These are phyloP conservation scores for Caloboletus firmus DNA, from an alignment of 1,284 basidiomycete species.

Conservation along the genomic window DNA sequence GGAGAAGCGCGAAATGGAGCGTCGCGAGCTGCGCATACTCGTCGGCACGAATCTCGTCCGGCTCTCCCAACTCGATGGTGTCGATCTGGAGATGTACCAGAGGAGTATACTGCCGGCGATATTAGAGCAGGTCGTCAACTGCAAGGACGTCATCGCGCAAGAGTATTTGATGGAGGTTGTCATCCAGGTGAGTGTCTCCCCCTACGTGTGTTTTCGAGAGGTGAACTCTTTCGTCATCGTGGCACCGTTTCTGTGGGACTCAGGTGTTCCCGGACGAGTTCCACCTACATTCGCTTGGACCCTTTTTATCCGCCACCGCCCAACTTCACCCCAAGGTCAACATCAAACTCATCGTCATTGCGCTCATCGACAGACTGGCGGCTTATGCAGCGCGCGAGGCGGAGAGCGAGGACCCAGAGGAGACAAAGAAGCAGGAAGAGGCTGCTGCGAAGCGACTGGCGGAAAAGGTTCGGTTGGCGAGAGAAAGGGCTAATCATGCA, in stretches of 20 bases:
- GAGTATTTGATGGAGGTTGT: slow-evolving; percentile 99
- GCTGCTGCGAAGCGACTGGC: slow-evolving; percentile 83
- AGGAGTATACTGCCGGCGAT: slow-evolving; percentile 83
- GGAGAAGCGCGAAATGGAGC: slow-evolving; percentile 93
- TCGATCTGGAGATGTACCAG: slow-evolving; percentile 89
- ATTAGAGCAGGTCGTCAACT: slow-evolving; percentile 93
- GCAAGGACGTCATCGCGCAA: slow-evolving; percentile 96
- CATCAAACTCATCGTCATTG: slow-evolving; percentile 95
- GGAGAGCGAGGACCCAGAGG: slow-evolving; percentile 90
- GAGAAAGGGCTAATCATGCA: slow-evolving; percentile 51
- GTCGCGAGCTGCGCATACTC: slow-evolving; percentile 87
- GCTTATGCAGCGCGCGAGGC: slow-evolving; percentile 92
- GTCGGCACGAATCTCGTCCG: slow-evolving; percentile 96
- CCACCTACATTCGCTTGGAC: slow-evolving; percentile 88
- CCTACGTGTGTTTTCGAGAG: background rate
- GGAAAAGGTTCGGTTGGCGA: slow-evolving; percentile 73
- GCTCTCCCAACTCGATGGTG: slow-evolving; percentile 89
- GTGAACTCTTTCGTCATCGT: background rate
- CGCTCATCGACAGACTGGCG: slow-evolving; percentile 92
- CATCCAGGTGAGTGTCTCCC: slow-evolving; percentile 70
- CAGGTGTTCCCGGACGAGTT: slow-evolving; percentile 97
- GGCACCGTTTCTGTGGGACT: background rate
- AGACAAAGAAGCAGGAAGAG: slow-evolving; percentile 87
- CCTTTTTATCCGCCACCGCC: slow-evolving; percentile 91
- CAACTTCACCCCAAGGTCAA: slow-evolving; percentile 95